Evolutionary conservation across 345 rosid species (phyloP), one percentile per base, ranked within the genome.

Genomic region (Excoecaria agallocha): DNA sequence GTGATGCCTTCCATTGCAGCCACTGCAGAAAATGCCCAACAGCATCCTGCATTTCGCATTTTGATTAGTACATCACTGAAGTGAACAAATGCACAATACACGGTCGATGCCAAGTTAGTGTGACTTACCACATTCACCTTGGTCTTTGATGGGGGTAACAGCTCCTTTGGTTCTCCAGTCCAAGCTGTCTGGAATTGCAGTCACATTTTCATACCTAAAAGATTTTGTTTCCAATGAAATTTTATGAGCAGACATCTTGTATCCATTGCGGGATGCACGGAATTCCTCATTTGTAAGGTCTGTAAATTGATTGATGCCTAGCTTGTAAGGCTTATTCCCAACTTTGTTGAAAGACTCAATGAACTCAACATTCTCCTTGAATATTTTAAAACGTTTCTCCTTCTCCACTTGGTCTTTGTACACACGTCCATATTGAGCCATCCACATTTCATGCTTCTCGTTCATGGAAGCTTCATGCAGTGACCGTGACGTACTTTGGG

Each of bases 1-100:
- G 81, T 79, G 38, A 80, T 50, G 15, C 89, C 89, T 82, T 88
- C 90, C 70, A 83, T 77, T 43, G 90, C 93, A 2, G 89, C 89
- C 4, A 85, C 82, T 0, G 87, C 86, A 1, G 93, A 83, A 70
- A 91, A 86, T 35, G 91, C 88, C 88, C 89, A 87, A n/a, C 91
- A 86, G 43, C 78, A 80, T 46, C 85, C 96, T 84, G 24, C 20
- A 62, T 3, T 61, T 37, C 12, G 6, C 20, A 15, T 22, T 58
- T 20, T 15, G 12, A 20, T 58, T 24, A 58, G 37, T 22, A 58
- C 24, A 58, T 24, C 62, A 11, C 35, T 58, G 12, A 16, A 57
- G 9, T 57, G 61, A 61, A 2, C 24, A 58, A 8, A 15, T 10
- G 3, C 19, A 43, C 45, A 19, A 43, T 2, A 8, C 11, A 2